Evolutionary conservation across 2,329 filamentous ascomycete species (phyloP).

Genomic region (Hymenoscyphus fructigenus): DNA sequence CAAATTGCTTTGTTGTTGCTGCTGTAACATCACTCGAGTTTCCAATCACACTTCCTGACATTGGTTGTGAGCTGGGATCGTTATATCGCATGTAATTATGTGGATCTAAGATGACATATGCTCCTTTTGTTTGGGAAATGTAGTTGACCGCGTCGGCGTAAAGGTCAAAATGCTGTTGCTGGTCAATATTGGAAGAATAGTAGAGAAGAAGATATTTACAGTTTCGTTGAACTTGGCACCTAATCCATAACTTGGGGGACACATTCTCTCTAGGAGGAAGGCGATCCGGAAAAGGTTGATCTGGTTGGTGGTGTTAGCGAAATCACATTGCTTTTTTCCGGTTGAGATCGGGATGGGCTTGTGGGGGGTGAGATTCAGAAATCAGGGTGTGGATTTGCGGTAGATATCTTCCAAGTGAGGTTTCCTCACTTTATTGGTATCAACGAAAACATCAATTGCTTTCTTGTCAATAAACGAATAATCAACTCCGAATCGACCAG

Average conservation of each 20-base stretch:
- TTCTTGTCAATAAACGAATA: conserved; percentile 50
- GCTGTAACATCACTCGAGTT: conserved; percentile 45
- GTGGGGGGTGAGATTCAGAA: too few relatives aligned
- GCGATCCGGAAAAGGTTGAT: conserved; percentile 49
- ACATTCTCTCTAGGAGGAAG: conserved; percentile 52
- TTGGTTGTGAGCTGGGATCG: conserved; percentile 49
- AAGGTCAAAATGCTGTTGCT: conserved; percentile 41
- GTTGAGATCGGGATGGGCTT: too few relatives aligned
- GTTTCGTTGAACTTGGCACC: conserved; percentile 51
- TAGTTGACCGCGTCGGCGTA: conserved; percentile 50
- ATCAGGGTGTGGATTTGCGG: not conserved
- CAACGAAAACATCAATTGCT: conserved; percentile 46
- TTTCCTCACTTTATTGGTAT: conserved; percentile 42
- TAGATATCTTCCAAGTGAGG: not conserved
- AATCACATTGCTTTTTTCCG: not conserved
- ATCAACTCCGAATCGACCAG: conserved; percentile 49
- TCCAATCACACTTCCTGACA: conserved; percentile 49
- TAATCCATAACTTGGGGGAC: conserved; percentile 45
- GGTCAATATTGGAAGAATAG: conserved; percentile 1
- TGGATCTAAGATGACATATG: conserved; percentile 49
- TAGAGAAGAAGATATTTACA: conserved; percentile 18
- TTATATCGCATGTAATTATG: conserved; percentile 57
- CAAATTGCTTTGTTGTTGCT: conserved; percentile 47
- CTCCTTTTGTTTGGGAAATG: conserved; percentile 47
- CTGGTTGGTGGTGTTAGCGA: conserved; percentile 19